A percentile compares a stretch with the other conserved stretches of the same genome.
Evolutionary conservation across 169 alveolate species (phyloP).

Genomic region (Plasmodium gaboni): DNA sequence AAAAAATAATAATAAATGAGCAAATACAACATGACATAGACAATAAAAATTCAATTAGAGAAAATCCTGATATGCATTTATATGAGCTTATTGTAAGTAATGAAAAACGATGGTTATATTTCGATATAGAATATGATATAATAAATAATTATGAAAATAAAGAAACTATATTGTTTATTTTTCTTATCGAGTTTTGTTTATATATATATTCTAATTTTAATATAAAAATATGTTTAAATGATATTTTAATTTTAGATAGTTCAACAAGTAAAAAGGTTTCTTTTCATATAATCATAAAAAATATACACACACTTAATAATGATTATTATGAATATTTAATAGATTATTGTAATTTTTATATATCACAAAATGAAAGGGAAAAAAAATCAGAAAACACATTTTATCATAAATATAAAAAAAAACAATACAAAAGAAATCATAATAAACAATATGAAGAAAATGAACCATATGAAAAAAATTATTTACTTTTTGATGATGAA

Average conservation of each 20-base stretch:
- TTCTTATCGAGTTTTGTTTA: conserved; percentile 64
- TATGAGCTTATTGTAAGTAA: conserved; percentile 60
- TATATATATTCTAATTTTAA: conserved; percentile 26
- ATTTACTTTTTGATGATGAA: conserved; percentile 64
- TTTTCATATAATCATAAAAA: conserved; percentile 72
- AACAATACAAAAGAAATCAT: conserved; percentile 20
- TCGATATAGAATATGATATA: conserved; percentile 68
- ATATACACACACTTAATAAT: conserved; percentile 46
- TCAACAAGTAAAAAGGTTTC: conserved; percentile 66
- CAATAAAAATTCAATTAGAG: neutral
- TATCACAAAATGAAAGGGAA: conserved; percentile 7
- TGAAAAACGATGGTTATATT: conserved; percentile 74
- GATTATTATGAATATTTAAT: conserved; percentile 70
- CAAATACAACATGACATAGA: neutral
- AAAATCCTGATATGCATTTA: conserved; percentile 34
- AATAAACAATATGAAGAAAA: conserved; percentile 2
- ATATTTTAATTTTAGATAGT: conserved; percentile 66
- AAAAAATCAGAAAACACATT: conserved; percentile 11
- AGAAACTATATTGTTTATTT: conserved; percentile 48
- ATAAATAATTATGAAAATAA: conserved; percentile 25
- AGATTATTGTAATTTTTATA: conserved; percentile 62
- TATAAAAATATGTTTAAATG: conserved; percentile 67
- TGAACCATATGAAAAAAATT: conserved; percentile 14
- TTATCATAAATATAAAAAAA: conserved; percentile 52
- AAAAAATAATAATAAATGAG: neutral